These are phyloP conservation scores for Lithocarpus polystachyus DNA, from an alignment of 306 rosid genomes.

Conservation along the genomic window DNA sequence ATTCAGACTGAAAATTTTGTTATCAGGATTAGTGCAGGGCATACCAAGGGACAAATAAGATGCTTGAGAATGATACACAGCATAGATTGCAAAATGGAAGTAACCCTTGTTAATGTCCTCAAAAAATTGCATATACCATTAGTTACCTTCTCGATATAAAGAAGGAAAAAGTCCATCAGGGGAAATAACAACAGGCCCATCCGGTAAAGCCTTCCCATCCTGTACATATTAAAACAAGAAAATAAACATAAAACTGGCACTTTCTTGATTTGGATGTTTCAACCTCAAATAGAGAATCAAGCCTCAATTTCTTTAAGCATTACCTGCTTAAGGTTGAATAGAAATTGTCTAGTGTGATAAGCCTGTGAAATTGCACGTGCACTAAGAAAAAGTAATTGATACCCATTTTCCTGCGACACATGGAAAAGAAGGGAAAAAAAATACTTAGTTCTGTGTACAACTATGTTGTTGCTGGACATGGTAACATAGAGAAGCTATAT, in stretches of 20 bases:
- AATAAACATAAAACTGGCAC: constrained; percentile 9
- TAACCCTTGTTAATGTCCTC: not conserved
- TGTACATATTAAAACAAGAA: constrained; percentile 31
- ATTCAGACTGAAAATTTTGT: not conserved
- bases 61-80: not conserved
- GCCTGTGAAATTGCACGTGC: constrained; percentile 99
- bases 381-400: constrained; percentile 90
- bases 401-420: constrained; percentile 85
- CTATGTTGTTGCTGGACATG: not conserved
- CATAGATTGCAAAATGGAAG: not conserved
- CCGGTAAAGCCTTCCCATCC: constrained; percentile 93
- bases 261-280: not conserved
- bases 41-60: not conserved
- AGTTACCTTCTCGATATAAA: constrained; percentile 88
- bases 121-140: not conserved
- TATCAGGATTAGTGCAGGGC: not conserved
- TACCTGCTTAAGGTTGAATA: constrained; percentile 91
- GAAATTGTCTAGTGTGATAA: constrained; percentile 74
- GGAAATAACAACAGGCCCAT: constrained; percentile 95
- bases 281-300: constrained; percentile 18
- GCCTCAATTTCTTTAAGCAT: constrained; percentile 15
- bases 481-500: not conserved
- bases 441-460: not conserved
- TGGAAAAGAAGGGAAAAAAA: constrained; percentile 19
- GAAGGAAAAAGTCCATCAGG: constrained; percentile 98